Conservation (phyloP, 1,139 yeast genomes). For the Candida buenavistaensis region DNA sequence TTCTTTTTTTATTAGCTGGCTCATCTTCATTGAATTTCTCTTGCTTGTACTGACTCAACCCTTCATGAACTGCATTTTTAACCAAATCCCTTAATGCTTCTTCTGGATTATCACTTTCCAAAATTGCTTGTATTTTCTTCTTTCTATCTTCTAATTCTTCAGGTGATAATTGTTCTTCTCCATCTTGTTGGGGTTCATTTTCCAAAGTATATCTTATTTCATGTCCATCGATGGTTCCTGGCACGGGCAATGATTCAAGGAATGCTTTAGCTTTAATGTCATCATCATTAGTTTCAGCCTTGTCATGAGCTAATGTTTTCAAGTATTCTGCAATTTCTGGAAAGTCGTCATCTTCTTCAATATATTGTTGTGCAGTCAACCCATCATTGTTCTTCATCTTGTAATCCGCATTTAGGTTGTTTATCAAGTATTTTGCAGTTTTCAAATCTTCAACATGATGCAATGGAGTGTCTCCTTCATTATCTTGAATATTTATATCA, state of each 20-base stretch:
- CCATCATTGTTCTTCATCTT: slow-evolving; percentile 68
- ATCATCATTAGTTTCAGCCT: slow-evolving; percentile 14
- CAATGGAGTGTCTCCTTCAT: slow-evolving; percentile 93
- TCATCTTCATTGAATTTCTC: slow-evolving; percentile 17
- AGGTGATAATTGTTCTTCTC: slow-evolving; percentile 24
- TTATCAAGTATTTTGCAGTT: slow-evolving; percentile 66
- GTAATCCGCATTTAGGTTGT: slow-evolving; percentile 65
- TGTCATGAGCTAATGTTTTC: slow-evolving; percentile 44
- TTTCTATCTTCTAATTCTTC: slow-evolving; percentile 53
- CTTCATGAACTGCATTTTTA: slow-evolving; percentile 60
- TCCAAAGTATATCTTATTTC: slow-evolving; percentile 59
- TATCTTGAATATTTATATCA: slow-evolving; percentile 76
- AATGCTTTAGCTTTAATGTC: slow-evolving; percentile 15
- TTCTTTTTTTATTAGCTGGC: slow-evolving; percentile 26
- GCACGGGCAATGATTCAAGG: slow-evolving; percentile 36
- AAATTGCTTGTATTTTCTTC: slow-evolving; percentile 63
- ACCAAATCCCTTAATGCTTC: slow-evolving; percentile 72
- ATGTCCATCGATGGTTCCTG: slow-evolving; percentile 50
- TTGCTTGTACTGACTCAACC: slow-evolving; percentile 31
- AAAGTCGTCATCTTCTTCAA: slow-evolving; percentile 83
- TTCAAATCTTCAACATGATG: slow-evolving; percentile 80
- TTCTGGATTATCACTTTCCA: slow-evolving; percentile 76
- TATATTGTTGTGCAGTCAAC: slow-evolving; percentile 63
- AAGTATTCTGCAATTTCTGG: slow-evolving; percentile 75
- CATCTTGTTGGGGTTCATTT: slow-evolving; percentile 43